Percentiles rank a stretch among this genome's conserved stretches.
Evolutionary conservation across 306 rosid species (phyloP).

Genomic region (Delonix regia): DNA sequence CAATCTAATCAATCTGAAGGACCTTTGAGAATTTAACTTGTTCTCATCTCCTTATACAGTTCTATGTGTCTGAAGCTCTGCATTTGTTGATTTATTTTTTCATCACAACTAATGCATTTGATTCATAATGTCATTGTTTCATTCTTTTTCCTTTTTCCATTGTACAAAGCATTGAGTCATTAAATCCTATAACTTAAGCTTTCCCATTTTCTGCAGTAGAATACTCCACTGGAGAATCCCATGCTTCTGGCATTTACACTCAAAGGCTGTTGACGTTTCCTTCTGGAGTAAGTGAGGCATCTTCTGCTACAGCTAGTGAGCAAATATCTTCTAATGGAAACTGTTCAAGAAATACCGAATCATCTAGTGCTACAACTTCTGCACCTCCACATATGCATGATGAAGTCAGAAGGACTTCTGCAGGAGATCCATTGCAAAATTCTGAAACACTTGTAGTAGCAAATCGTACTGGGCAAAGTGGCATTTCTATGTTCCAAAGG

Average conservation of each 20-base stretch:
- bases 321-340: conserved; percentile 43
- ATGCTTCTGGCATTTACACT: conserved; percentile 39
- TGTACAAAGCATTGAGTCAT: conserved; percentile 29
- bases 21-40: conserved; percentile 17
- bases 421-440: conserved; percentile 43
- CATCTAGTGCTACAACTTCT: conserved; percentile 44
- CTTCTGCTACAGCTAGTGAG: conserved; percentile 43
- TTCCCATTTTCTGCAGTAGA: conserved; percentile 63
- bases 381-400: conserved; percentile 36
- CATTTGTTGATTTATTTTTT: conserved; percentile 17
- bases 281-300: conserved; percentile 43
- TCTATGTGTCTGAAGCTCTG: conserved; percentile 3
- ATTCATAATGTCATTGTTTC: conserved; percentile 11
- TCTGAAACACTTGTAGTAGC: conserved; percentile 46
- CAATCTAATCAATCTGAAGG: conserved; percentile 20
- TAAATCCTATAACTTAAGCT: conserved; percentile 17
- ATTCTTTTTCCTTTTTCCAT: conserved; percentile 30
- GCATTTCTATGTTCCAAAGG: conserved; percentile 89
- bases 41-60: conserved; percentile 19
- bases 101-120: background rate
- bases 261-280: conserved; percentile 50
- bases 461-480: conserved; percentile 49
- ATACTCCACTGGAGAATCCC: conserved; percentile 44
- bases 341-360: conserved; percentile 42
- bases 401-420: conserved; percentile 41